Evolutionary conservation across 306 rosid genomes (phyloP).

Genomic region (Comarum palustre): DNA sequence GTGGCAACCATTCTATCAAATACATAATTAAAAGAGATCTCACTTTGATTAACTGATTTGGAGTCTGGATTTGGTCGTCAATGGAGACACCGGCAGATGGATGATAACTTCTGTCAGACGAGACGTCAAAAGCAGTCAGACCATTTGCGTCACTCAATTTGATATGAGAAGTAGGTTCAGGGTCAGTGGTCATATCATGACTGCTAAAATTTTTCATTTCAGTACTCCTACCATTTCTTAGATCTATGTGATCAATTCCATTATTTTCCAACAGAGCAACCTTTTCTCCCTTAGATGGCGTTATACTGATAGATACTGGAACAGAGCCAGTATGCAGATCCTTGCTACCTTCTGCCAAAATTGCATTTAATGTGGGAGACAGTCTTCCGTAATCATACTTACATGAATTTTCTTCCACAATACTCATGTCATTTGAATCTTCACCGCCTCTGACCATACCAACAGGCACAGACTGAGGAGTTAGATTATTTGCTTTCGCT

Average conservation of each 20-base stretch:
- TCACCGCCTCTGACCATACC: slow-evolving; percentile 38
- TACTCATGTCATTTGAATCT: slow-evolving; percentile 76
- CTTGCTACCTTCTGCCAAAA: slow-evolving; percentile 56
- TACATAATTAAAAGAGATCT: not conserved
- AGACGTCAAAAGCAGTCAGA: slow-evolving; percentile 8
- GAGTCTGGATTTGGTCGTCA: slow-evolving; percentile 23
- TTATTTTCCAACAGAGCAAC: slow-evolving; percentile 16
- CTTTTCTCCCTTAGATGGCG: slow-evolving; percentile 17
- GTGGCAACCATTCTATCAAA: slow-evolving; percentile 6
- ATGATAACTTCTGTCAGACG: slow-evolving; percentile 16
- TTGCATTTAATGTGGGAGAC: slow-evolving; percentile 57
- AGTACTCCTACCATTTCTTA: slow-evolving; percentile 14
- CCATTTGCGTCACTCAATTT: slow-evolving; percentile 21
- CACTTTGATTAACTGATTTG: slow-evolving; percentile 38
- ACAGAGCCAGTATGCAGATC: slow-evolving; percentile 35
- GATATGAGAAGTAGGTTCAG: slow-evolving; percentile 9
- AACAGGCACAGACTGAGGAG: slow-evolving; percentile 29
- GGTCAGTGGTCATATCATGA: slow-evolving; percentile 21
- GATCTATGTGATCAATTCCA: slow-evolving; percentile 7
- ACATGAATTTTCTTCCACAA: slow-evolving; percentile 49
- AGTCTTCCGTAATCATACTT: slow-evolving; percentile 50
- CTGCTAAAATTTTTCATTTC: slow-evolving; percentile 21
- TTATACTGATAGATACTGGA: slow-evolving; percentile 15
- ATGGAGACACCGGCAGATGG: slow-evolving; percentile 24
- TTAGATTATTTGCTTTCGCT: slow-evolving; percentile 43